Evolutionary conservation across 2,329 filamentous ascomycete genomes (phyloP), one percentile per base, ranked within the genome.

Genomic region (Seiridium unicorne): DNA sequence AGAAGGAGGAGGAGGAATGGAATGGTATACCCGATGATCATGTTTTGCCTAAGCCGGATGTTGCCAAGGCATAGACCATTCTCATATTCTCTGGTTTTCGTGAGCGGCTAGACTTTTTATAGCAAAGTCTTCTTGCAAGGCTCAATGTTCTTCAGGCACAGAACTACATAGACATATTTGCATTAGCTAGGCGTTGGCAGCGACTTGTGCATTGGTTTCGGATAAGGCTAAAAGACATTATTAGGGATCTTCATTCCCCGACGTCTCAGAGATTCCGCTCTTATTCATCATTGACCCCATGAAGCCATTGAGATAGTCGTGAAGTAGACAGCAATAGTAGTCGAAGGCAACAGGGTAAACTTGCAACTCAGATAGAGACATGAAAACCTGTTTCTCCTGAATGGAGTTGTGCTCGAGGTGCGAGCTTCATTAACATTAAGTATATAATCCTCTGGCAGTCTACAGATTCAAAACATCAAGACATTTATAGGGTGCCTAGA

Each of bases 401-500:
- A 26, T 26, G 18, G 18, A 26, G 18, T 1, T 26, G 18, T 26
- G 18, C 18, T 26, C 18, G 18, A 26, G 18, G 18, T 26, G 18
- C 18, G 18, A 26, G 18, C 18, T 26, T 26, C 13, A 42, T 42
- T 42, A 42, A 42, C 7, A 42, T 42, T 42, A 42, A 42, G 38
- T 42, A 42, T 42, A 42, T 42, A 42, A 13, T 42, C 38, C 38
- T 7, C 38, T 42, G 7, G 38, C 38, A 26, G 18, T 42, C 38
- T 8, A 13, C 38, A 13, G 38, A 4, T 36, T 36, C 38, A 13
- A 35, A 7, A 4, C 4, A 38, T 34, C 13, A 11, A n/a, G 35
- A 35, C 13, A 49, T 35, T 35, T 31, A 38, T 18, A 4, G 8
- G 13, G 11, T 6, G 11, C 44, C 18, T 49, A 92, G 61, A 94